Conservation (phyloP, 148 eudicot genomes). For the Spergularia bocconei region DNA sequence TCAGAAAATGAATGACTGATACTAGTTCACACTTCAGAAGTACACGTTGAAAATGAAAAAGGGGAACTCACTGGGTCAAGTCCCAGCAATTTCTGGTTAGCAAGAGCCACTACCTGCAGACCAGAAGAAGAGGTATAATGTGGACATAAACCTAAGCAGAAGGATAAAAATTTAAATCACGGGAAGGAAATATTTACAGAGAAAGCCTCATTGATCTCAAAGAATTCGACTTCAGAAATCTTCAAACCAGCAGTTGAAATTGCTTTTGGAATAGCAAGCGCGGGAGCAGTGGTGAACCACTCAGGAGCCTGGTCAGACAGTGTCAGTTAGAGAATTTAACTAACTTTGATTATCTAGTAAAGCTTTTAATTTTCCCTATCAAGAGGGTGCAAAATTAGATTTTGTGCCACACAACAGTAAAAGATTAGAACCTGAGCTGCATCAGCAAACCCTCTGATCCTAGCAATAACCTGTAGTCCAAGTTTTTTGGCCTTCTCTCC, state of each 20-base stretch:
- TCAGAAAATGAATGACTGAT: neutral
- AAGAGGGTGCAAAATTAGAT: neutral
- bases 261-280: conserved; percentile 97
- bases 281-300: conserved; percentile 89
- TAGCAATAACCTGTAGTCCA: conserved; percentile 75
- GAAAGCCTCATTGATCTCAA: conserved; percentile 96
- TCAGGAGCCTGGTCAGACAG: conserved; percentile 78
- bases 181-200: conserved; percentile 49
- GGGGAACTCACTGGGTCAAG: conserved; percentile 67
- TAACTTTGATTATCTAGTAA: neutral
- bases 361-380: neutral
- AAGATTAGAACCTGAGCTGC: conserved; percentile 75
- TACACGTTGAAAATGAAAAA: neutral
- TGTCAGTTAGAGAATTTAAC: conserved; percentile 2
- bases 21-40: neutral
- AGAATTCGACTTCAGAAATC: conserved; percentile 73
- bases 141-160: neutral
- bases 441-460: conserved; percentile 83
- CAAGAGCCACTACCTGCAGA: conserved; percentile 90
- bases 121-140: conserved; percentile 10
- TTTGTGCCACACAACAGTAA: neutral
- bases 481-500: conserved; percentile 78
- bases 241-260: conserved; percentile 74
- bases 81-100: conserved; percentile 76
- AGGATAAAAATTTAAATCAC: conserved; percentile 3